Conservation (phyloP, 2,329 filamentous ascomycete genomes). For the Rhytidhysteron rufulum region DNA sequence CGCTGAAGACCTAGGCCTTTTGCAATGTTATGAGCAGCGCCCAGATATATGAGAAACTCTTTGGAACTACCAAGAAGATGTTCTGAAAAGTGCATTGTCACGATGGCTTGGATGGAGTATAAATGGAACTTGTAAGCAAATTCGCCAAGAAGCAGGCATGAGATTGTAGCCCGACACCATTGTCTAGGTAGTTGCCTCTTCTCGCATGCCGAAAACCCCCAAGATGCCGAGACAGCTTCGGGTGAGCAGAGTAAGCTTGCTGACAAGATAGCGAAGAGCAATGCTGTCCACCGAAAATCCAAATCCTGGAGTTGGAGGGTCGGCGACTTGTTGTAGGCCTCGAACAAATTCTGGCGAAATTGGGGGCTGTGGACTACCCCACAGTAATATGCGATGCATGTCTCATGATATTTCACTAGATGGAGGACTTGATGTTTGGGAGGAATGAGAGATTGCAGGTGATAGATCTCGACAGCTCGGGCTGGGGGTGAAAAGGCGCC, state of each 20-base stretch:
- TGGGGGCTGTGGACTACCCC: constrained; percentile 36
- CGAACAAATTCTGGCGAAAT: constrained; percentile 36
- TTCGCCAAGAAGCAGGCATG: constrained; percentile 45
- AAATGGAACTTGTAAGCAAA: constrained; percentile 40
- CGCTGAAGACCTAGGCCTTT: constrained; percentile 46
- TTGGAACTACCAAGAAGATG: constrained; percentile 49
- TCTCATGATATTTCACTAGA: constrained; percentile 38
- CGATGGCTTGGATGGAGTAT: constrained; percentile 43
- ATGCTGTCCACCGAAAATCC: constrained; percentile 39
- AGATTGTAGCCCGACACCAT: constrained; percentile 46
- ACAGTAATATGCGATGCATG: constrained; percentile 38
- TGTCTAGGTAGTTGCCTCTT: constrained; percentile 39
- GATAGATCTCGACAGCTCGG: constrained; percentile 18
- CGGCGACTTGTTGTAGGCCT: constrained; percentile 33
- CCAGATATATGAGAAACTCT: constrained; percentile 44
- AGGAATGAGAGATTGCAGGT: constrained; percentile 38
- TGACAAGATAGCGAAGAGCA: constrained; percentile 45
- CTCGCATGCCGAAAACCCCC: constrained; percentile 45
- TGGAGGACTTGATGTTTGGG: constrained; percentile 15
- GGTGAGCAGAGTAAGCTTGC: constrained; percentile 43
- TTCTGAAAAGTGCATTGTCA: constrained; percentile 47
- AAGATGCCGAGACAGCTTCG: constrained; percentile 27
- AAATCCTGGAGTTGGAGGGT: constrained; percentile 35
- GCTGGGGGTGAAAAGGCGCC: constrained; percentile 21
- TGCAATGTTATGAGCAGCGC: constrained; percentile 45